Evolutionary conservation across 1,139 yeast genomes (phyloP).

Genomic region (Yamadazyma taylorii): DNA sequence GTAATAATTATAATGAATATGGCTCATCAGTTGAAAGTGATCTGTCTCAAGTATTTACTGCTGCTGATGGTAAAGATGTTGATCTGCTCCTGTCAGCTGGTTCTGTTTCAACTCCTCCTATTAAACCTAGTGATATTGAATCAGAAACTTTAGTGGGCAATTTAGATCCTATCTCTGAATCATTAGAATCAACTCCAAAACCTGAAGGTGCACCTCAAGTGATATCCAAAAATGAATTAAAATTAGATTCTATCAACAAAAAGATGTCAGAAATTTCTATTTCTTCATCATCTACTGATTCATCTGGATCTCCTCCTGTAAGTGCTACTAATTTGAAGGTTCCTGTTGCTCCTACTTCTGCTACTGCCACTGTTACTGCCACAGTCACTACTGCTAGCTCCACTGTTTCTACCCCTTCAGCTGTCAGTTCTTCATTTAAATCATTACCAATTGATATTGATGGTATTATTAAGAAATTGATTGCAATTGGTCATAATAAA

Average conservation of each 20-base stretch:
- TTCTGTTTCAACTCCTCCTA: conserved; percentile 12
- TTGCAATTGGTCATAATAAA: conserved; percentile 40
- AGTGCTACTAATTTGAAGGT: conserved; percentile 3
- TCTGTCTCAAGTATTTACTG: conserved; percentile 42
- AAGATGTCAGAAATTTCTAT: conserved; percentile 8
- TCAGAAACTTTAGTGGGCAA: conserved; percentile 19
- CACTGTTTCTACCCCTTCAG: too few species aligned
- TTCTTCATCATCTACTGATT: conserved; percentile 7
- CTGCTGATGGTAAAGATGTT: conserved; percentile 32
- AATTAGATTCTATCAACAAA: conserved; percentile 7
- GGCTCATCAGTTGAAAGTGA: conserved; percentile 44
- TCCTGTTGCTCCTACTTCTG: too few species aligned
- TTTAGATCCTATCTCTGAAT: conserved; percentile 47
- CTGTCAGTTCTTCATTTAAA: not conserved
- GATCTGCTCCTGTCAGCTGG: conserved; percentile 42
- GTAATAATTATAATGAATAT: conserved; percentile 10
- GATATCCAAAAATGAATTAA: conserved; percentile 3
- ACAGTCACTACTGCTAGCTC: too few species aligned
- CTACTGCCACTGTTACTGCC: not conserved
- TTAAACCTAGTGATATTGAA: conserved; percentile 10
- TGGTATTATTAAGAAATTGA: conserved; percentile 52
- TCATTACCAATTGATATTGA: conserved; percentile 47
- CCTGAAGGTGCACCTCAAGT: conserved; percentile 16
- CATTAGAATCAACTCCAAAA: conserved; percentile 39
- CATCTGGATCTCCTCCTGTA: conserved; percentile 4